Evolutionary conservation across 257 asterid species (phyloP), one percentile per base, ranked within the genome.

Genomic region (Voacanga thouarsii): DNA sequence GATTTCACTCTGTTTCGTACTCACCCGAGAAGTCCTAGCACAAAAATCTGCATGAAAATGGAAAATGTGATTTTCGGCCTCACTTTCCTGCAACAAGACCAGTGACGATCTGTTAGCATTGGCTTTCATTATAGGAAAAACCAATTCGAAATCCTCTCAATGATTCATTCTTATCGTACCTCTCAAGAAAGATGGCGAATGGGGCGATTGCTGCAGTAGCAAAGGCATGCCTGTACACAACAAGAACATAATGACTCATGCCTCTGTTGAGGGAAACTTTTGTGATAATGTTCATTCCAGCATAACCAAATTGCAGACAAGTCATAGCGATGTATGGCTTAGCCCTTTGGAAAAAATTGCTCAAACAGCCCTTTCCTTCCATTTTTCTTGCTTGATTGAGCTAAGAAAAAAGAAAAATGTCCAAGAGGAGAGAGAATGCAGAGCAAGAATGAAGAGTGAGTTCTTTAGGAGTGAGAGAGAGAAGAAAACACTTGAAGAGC

Each of bases 181-280:
- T 90, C 86, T 94, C 99, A 6, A 92, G 94, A 12, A 92, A 6
- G 4, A 94, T 73, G 8, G 97, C 99, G 64, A 92, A 94, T 51
- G 99, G 97, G 26, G 97, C 97, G 60, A 94, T 92, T 23, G 79
- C 91, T 2, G 93, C 93, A n/a, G 99, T 89, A 76, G 99, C 99
- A 71, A 94, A 92, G 59, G 99, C 99, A 75, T 94, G 92, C 23
- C 99, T 79, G 74, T 94, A 94, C n/a, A 92, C 99, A 16, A 94
- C 99, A 7, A 94, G 87, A 21, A 91, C 99, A 72, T 92, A 92
- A 73, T 92, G 97, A 83, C 99, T 94, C 97, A 92, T 92, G 79
- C 99, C 99, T 60, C 90, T 80, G 39, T 92, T 91, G 0, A 92
- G 97, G 44, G 99, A 92, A 28, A 92, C 97, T 85, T 94, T 94